Evolutionary conservation across 257 asterid genomes (phyloP).

Genomic region (Solanum appendiculatum): DNA sequence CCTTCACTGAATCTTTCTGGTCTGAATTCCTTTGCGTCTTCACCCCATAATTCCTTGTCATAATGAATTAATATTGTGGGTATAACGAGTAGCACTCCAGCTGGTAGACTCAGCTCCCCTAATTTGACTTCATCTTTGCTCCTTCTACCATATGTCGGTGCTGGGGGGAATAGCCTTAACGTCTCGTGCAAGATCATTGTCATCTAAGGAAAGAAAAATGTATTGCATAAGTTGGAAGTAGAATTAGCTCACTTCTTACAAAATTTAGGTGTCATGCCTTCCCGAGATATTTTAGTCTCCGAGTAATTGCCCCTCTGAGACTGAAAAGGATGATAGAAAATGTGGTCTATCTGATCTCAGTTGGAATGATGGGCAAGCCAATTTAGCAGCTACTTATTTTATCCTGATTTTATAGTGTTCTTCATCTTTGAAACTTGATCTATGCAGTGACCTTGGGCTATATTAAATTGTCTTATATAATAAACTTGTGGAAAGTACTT

Average conservation of each 20-base stretch:
- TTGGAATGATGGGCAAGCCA: too few relatives aligned
- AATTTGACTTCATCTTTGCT: not conserved
- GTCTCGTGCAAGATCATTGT: slow-evolving; percentile 14
- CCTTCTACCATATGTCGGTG: not conserved
- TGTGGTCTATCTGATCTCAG: too few relatives aligned
- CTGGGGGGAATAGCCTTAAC: slow-evolving; percentile 24
- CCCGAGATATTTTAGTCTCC: too few relatives aligned
- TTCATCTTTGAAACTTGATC: too few relatives aligned
- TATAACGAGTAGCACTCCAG: not conserved
- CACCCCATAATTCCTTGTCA: slow-evolving; percentile 23
- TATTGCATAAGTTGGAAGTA: not conserved
- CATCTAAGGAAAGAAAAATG: not conserved
- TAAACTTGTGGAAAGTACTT: not conserved
- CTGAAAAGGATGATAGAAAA: too few relatives aligned
- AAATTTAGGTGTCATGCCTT: too few relatives aligned
- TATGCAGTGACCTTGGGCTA: too few relatives aligned
- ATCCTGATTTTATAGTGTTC: too few relatives aligned
- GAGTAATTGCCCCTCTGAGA: too few relatives aligned
- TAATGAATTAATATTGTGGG: slow-evolving; percentile 20
- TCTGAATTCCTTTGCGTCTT: slow-evolving; percentile 20
- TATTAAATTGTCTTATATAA: too few relatives aligned
- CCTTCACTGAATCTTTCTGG: slow-evolving; percentile 27
- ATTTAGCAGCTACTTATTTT: too few relatives aligned
- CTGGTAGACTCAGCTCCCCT: slow-evolving; percentile 12
- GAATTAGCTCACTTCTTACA: too few relatives aligned